phyloP scores from a whole-genome alignment of 225 moss, liverwort and hornwort species.

The Antitrichia curtipendula region DNA sequence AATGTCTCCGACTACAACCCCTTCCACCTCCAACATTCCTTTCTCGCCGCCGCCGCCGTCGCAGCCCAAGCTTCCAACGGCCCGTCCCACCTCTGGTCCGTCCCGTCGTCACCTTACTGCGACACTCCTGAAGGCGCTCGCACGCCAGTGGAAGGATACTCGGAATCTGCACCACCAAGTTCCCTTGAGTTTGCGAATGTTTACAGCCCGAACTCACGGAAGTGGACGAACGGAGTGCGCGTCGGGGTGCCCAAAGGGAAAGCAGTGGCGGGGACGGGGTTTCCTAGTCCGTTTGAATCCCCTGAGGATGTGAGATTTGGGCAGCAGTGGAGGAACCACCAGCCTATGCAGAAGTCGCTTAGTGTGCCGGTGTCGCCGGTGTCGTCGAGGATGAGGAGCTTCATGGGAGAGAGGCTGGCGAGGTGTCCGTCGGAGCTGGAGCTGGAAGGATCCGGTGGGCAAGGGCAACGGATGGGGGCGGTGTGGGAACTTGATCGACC shows the following conservation, averaged over 20 bases:
- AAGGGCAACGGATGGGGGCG: constrained; percentile 25
- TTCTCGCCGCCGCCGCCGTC: constrained; percentile 48
- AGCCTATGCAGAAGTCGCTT: constrained; percentile 45
- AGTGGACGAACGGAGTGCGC: constrained; percentile 80
- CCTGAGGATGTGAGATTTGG: not conserved
- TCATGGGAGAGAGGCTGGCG: constrained; percentile 27
- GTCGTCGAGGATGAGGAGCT: constrained; percentile 30
- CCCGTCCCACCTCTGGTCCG: constrained; percentile 13
- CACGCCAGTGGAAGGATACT: constrained; percentile 70
- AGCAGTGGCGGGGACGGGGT: not conserved
- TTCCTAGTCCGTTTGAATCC: not conserved
- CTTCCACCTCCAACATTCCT: constrained; percentile 39
- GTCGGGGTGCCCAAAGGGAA: constrained; percentile 2
- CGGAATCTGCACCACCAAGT: constrained; percentile 45
- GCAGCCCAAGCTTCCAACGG: constrained; percentile 27
- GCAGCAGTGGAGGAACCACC: constrained; percentile 36
- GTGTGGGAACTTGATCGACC: constrained; percentile 25
- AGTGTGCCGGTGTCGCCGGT: constrained; percentile 52
- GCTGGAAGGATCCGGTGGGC: constrained; percentile 43
- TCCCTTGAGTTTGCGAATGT: constrained; percentile 50
- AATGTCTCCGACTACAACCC: not conserved
- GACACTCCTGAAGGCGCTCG: constrained; percentile 70
- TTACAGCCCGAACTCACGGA: constrained; percentile 27
- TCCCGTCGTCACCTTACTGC: constrained; percentile 2
- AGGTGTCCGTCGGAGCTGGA: constrained; percentile 62